Evolutionary conservation across 2,329 filamentous ascomycete species (phyloP).

Genomic region (Ophiocordyceps camponoti-saundersi): DNA sequence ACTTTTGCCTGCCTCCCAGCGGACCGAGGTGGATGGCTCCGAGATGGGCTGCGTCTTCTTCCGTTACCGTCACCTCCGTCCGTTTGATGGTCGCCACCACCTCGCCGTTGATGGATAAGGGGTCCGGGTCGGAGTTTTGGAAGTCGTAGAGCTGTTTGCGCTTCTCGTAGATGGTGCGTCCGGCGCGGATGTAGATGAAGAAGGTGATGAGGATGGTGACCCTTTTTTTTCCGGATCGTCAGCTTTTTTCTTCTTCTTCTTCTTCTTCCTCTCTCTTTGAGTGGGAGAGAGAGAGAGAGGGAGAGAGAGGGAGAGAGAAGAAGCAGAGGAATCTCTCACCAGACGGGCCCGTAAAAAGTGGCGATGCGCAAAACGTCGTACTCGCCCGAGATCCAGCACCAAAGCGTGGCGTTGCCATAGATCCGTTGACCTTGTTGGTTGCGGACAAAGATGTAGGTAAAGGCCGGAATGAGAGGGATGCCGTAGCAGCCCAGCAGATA

Average conservation of each 20-base stretch:
- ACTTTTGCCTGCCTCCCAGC: constrained; percentile 6
- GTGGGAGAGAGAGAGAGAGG: too few species aligned
- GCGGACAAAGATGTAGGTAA: constrained; percentile 49
- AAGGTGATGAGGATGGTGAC: constrained; percentile 43
- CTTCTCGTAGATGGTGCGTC: constrained; percentile 49
- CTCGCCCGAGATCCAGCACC: constrained; percentile 58
- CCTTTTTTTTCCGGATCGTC: constrained; percentile 18
- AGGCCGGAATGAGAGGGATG: constrained; percentile 49
- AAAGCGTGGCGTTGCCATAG: constrained; percentile 60
- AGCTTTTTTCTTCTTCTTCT: constrained; percentile 1
- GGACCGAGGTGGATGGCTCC: constrained; percentile 9
- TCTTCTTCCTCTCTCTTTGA: too few species aligned
- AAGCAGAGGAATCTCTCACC: constrained; percentile 32
- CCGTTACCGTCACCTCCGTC: constrained; percentile 48
- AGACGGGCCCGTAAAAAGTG: constrained; percentile 58
- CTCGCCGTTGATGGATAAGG: constrained; percentile 21
- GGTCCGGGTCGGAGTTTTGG: constrained; percentile 26
- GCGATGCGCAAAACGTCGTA: constrained; percentile 60
- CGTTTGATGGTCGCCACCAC: constrained; percentile 33
- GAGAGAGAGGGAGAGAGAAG: background rate
- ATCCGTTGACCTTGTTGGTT: constrained; percentile 34
- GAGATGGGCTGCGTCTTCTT: constrained; percentile 18
- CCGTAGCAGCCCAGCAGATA: constrained; percentile 60
- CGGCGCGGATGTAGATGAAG: constrained; percentile 49
- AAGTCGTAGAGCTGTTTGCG: constrained; percentile 43